Conservation (phyloP, 176 grass and related monocot species). For the Phragmites australis region DNA sequence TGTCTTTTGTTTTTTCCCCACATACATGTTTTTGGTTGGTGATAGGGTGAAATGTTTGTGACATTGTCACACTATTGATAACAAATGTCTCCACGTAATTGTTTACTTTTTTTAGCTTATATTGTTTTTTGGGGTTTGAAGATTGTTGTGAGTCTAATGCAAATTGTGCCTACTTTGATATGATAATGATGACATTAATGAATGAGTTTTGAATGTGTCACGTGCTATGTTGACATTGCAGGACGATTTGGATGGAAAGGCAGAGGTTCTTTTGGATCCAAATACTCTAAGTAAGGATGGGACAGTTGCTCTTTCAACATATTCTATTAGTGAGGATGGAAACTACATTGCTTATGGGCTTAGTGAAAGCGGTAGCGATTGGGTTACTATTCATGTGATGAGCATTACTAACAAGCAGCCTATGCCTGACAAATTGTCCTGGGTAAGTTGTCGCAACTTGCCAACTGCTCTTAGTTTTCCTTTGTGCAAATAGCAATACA, state of each 20-base stretch:
- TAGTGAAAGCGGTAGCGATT: conserved; percentile 88
- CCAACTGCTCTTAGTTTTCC: not conserved
- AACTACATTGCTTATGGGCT: conserved; percentile 88
- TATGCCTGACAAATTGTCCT: conserved; percentile 71
- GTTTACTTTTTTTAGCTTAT: not conserved
- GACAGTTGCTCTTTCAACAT: conserved; percentile 66
- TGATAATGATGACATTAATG: not conserved
- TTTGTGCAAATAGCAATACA: not conserved
- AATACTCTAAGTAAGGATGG: conserved; percentile 88
- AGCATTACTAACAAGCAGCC: conserved; percentile 55
- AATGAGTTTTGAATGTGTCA: not conserved
- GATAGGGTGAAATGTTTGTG: not conserved
- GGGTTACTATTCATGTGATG: conserved; percentile 84
- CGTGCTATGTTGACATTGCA: conserved; percentile 32
- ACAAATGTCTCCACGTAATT: not conserved
- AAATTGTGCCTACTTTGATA: not conserved
- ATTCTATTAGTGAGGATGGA: conserved; percentile 79
- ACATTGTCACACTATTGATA: not conserved
- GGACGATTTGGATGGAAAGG: conserved; percentile 66
- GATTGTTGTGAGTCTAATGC: not conserved
- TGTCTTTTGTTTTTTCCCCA: too few species aligned
- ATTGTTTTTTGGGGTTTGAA: not conserved
- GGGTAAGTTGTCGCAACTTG: conserved; percentile 53
- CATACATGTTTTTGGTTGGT: too few species aligned
- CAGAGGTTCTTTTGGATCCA: conserved; percentile 79